Conservation (phyloP, 345 rosid genomes). For the Xanthoceras sorbifolium region DNA sequence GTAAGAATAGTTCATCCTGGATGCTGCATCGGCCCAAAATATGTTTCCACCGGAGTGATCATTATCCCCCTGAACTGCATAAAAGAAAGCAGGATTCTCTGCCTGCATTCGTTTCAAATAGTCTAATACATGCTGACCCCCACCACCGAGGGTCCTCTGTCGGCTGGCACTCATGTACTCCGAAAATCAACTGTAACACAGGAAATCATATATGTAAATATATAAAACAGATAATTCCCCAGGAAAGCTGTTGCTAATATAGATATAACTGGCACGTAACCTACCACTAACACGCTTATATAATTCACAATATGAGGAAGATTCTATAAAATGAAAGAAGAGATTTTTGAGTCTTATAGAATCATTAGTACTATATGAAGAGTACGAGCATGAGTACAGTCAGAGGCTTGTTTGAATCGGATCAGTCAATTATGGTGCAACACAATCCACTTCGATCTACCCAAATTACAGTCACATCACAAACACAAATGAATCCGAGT, state of each 20-base stretch:
- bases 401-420: no score
- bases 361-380: neutral
- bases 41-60: constrained; percentile 47
- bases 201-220: neutral
- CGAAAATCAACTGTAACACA: constrained; percentile 22
- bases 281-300: no score
- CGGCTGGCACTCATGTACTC: constrained; percentile 36
- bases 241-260: neutral
- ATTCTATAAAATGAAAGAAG: neutral
- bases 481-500: neutral
- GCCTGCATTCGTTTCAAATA: constrained; percentile 61
- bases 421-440: neutral
- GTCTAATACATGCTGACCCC: constrained; percentile 59
- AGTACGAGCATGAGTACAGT: neutral
- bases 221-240: neutral
- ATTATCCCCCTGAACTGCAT: constrained; percentile 49
- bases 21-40: constrained; percentile 69
- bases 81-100: constrained; percentile 67
- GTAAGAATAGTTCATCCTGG: constrained; percentile 53
- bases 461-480: neutral
- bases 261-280: neutral
- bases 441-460: neutral
- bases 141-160: constrained; percentile 55
- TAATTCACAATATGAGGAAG: neutral
- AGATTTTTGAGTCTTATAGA: neutral